phyloP scores from a whole-genome alignment of 2,329 filamentous ascomycete species.

The Curvularia hawaiiensis region DNA sequence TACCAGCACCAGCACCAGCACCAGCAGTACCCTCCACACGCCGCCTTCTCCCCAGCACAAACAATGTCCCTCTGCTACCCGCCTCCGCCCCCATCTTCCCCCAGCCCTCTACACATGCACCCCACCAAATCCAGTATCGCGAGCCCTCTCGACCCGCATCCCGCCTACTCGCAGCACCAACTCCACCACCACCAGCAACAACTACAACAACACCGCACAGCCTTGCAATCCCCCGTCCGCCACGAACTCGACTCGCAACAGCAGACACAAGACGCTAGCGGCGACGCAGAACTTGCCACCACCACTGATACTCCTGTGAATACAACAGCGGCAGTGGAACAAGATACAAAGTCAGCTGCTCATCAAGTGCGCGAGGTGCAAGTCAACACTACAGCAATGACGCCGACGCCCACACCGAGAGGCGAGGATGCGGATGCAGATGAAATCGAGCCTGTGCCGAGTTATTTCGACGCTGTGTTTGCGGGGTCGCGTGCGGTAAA shows the following conservation, averaged over 20 bases:
- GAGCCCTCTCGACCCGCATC: neutral
- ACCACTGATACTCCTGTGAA: no score
- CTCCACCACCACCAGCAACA: neutral
- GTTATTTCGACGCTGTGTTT: slow-evolving; percentile 10
- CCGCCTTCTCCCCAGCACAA: neutral
- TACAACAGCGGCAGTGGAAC: no score
- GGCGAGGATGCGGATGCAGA: neutral
- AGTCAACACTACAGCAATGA: neutral
- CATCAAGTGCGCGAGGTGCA: no score
- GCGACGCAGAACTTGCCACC: no score
- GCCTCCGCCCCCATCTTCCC: neutral
- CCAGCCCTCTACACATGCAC: neutral
- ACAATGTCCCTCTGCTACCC: neutral
- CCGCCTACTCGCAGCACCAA: neutral
- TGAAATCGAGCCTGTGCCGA: neutral
- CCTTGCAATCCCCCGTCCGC: neutral
- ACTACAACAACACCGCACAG: neutral
- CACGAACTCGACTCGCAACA: neutral
- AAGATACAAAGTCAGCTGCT: no score
- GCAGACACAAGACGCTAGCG: no score
- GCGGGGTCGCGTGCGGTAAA: neutral
- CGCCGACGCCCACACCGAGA: neutral
- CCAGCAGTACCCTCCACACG: neutral
- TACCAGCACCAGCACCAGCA: neutral
- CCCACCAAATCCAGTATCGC: neutral